Evolutionary conservation across 2,329 filamentous ascomycete genomes (phyloP), one percentile per base, ranked within the genome.

Genomic region (Diaporthe sp.): DNA sequence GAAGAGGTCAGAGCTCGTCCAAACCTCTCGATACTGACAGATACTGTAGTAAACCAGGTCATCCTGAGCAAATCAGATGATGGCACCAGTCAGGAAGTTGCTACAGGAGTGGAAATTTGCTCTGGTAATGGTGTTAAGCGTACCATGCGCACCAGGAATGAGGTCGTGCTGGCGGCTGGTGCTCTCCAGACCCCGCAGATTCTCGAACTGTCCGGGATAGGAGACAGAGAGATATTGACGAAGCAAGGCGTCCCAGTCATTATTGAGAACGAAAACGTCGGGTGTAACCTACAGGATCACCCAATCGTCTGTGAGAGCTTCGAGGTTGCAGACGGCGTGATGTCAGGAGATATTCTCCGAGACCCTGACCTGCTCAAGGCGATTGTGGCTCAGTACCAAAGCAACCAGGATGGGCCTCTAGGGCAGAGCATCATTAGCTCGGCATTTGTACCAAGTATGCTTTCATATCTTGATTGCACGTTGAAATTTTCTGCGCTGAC

Each of bases 271-370:
- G 79, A 80, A 22, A 81, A 82, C 31, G 84, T 87, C 12, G 85
- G 85, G 80, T 37, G 82, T 7, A 67, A 85, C 59, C 82, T 85
- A 62, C 84, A 85, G 77, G 84, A 86, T 73, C 84, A 86, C 58
- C 73, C 78, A 31, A 79, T 67, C 44, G 57, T 75, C 19, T 73
- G 69, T 17, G 25, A 73, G 57, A 73, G 57, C 55, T 82, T 83
- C 80, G 82, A 83, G 75, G 79, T 83, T 62, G 83, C 83, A 69
- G 78, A 80, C 12, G 78, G 81, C 13, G 76, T 83, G 39, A 81
- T 82, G 49, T 80, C 80, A 2, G 74, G 71, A 22, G 75, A 79
- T 44, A 31, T 73, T n/a, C 39, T 79, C 28, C 75, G 68, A 34
- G 76, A 79, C 22, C 57, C 76, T 4, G 74, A 59, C 25, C 55